These are phyloP conservation scores for Aspergillus novoparasiticus DNA, from an alignment of 2,329 filamentous ascomycete species.

Conservation along the genomic window DNA sequence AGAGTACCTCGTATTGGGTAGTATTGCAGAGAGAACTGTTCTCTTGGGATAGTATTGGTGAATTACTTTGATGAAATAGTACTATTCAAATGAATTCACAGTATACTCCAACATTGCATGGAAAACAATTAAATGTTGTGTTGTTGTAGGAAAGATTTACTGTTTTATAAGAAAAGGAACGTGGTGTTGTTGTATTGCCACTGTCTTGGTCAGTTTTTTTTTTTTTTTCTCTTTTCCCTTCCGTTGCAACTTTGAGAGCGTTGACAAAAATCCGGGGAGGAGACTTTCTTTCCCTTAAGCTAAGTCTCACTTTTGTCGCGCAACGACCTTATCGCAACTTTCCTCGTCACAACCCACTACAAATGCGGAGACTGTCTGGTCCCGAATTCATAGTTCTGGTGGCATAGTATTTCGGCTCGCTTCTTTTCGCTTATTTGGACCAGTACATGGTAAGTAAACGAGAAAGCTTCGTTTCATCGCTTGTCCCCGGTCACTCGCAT, in stretches of 20 bases:
- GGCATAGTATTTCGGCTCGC: slow-evolving; percentile 30
- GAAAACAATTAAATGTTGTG: background rate
- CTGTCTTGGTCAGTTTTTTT: background rate
- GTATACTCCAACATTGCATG: background rate
- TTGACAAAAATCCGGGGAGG: slow-evolving; percentile 7
- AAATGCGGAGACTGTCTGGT: slow-evolving; percentile 24
- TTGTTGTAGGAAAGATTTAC: background rate
- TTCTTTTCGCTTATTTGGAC: slow-evolving; percentile 28
- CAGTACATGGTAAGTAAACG: slow-evolving; percentile 28
- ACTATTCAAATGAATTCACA: background rate
- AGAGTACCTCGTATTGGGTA: background rate
- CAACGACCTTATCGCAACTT: slow-evolving; percentile 26
- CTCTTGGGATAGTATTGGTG: background rate
- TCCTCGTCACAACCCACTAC: slow-evolving; percentile 11
- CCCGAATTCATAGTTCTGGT: slow-evolving; percentile 25
- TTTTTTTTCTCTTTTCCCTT: background rate
- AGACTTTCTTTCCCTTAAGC: slow-evolving; percentile 5
- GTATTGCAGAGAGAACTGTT: background rate
- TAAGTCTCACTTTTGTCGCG: slow-evolving; percentile 23
- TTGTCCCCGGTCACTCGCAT: slow-evolving; percentile 17
- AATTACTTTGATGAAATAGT: background rate
- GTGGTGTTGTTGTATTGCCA: background rate
- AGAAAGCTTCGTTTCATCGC: slow-evolving; percentile 21
- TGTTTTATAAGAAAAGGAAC: background rate
- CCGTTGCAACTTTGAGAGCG: background rate